These are phyloP conservation scores for Inonotus obliquus DNA, from an alignment of 1,284 basidiomycete genomes.

Conservation along the genomic window DNA sequence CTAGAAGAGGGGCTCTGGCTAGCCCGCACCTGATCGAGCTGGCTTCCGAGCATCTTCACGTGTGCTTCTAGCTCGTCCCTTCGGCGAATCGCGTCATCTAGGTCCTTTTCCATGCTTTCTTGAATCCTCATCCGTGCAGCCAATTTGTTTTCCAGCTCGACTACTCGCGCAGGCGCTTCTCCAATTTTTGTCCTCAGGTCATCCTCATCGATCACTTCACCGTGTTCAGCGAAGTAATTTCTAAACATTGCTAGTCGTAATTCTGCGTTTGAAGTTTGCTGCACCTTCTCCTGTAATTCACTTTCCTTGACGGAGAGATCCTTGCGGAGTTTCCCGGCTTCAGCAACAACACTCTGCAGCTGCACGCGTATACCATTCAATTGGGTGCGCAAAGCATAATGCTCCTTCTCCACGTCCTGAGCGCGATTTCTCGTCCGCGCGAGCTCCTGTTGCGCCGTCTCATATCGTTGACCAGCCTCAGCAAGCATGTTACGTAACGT, in stretches of 20 bases:
- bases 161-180: slow-evolving; percentile 46
- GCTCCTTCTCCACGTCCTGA: slow-evolving; percentile 66
- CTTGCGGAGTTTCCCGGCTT: slow-evolving; percentile 68
- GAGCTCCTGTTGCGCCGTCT: slow-evolving; percentile 67
- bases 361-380: slow-evolving; percentile 76
- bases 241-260: slow-evolving; percentile 80
- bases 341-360: slow-evolving; percentile 66
- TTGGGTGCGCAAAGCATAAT: slow-evolving; percentile 70
- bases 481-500: slow-evolving; percentile 75
- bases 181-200: slow-evolving; percentile 47
- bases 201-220: slow-evolving; percentile 71
- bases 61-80: slow-evolving; percentile 74
- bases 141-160: slow-evolving; percentile 72
- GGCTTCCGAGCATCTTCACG: slow-evolving; percentile 53
- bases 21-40: slow-evolving; percentile 61
- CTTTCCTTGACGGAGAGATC: slow-evolving; percentile 67
- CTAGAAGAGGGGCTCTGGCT: slow-evolving; percentile 43
- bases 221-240: slow-evolving; percentile 86
- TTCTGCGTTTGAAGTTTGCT: slow-evolving; percentile 68
- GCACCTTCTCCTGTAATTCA: slow-evolving; percentile 61
- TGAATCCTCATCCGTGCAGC: slow-evolving; percentile 68
- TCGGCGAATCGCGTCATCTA: slow-evolving; percentile 57
- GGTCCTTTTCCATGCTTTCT: slow-evolving; percentile 69
- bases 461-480: slow-evolving; percentile 68
- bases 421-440: slow-evolving; percentile 64